Conservation (phyloP, 2,329 filamentous ascomycete genomes). For the Fusarium pseudonygamai region DNA sequence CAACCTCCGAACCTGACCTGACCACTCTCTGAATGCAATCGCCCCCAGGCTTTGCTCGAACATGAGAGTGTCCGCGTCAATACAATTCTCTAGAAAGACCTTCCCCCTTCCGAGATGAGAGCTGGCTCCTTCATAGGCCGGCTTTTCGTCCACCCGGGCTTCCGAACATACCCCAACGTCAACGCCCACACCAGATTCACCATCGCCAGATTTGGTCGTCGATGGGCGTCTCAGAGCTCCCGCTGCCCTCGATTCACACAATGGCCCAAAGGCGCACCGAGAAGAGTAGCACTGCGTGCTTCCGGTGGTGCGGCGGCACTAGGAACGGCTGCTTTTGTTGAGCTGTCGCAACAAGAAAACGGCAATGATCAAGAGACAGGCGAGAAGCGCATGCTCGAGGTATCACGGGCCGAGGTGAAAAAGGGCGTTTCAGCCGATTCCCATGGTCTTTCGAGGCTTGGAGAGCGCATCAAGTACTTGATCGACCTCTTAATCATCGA, state of each 20-base stretch:
- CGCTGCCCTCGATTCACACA: conserved; percentile 39
- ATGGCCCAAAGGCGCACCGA: conserved; percentile 35
- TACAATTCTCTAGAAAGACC: conserved; percentile 1
- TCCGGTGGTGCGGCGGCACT: conserved; percentile 56
- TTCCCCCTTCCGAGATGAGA: conserved; percentile 55
- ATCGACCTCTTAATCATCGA: conserved; percentile 82
- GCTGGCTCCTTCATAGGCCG: conserved; percentile 55
- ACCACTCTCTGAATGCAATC: conserved; percentile 21
- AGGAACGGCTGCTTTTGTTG: conserved; percentile 66
- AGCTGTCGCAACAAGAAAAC: conserved; percentile 66
- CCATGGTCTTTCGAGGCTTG: conserved; percentile 65
- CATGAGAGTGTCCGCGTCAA: conserved; percentile 32
- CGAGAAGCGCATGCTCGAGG: conserved; percentile 87
- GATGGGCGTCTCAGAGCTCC: conserved; percentile 39
- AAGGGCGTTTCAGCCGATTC: conserved; percentile 73
- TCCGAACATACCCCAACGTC: conserved; percentile 42
- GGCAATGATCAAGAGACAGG: conserved; percentile 67
- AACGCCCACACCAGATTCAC: conserved; percentile 9
- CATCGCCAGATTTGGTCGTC: conserved; percentile 30
- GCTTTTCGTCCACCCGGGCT: conserved; percentile 53
- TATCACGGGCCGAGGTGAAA: conserved; percentile 79
- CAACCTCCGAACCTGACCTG: not conserved
- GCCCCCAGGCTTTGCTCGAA: conserved; percentile 12
- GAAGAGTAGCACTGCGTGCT: conserved; percentile 50
- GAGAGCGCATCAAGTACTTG: conserved; percentile 70